Percentiles rank a stretch among this genome's conserved stretches.
Evolutionary conservation across 371 early-diverging fungal genomes (phyloP).

Genomic region (Batkoa obscura): DNA sequence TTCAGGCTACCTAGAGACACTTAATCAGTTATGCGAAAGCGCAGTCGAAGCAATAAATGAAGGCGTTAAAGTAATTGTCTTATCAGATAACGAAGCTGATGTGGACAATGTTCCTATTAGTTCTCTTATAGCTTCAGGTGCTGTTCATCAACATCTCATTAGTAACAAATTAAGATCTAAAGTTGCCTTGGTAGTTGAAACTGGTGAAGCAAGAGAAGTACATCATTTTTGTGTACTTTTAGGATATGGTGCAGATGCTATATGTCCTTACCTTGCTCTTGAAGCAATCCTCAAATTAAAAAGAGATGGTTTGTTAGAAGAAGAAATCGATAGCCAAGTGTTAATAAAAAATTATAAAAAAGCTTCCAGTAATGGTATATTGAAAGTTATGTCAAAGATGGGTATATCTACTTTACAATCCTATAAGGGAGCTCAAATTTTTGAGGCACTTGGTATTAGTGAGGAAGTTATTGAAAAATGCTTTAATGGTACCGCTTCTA

Average conservation of each 20-base stretch:
- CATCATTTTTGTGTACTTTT: conserved; percentile 90
- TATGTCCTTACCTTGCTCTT: conserved; percentile 81
- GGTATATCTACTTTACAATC: conserved; percentile 93
- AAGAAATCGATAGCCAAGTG: conserved; percentile 22
- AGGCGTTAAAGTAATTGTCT: conserved; percentile 59
- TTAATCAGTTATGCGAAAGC: conserved; percentile 72
- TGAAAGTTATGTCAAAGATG: conserved; percentile 98
- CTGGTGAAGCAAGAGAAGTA: conserved; percentile 89
- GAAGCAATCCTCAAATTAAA: conserved; percentile 75
- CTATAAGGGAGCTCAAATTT: conserved; percentile 96
- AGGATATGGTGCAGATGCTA: conserved; percentile 94
- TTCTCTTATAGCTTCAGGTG: conserved; percentile 76
- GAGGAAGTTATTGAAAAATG: conserved; percentile 70
- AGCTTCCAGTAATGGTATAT: conserved; percentile 79
- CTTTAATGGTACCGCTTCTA: conserved; percentile 85
- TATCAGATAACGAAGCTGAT: conserved; percentile 56
- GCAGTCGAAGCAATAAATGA: conserved; percentile 59
- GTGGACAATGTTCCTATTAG: conserved; percentile 65
- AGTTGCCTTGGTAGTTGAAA: conserved; percentile 76
- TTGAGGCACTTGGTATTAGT: conserved; percentile 88
- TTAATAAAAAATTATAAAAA: conserved; percentile 63
- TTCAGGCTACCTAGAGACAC: conserved; percentile 45
- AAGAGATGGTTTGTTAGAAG: conserved; percentile 52
- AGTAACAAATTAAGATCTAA: conserved; percentile 68
- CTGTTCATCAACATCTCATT: conserved; percentile 85